Evolutionary conservation across 2,329 filamentous ascomycete species (phyloP).

Genomic region (Aspergillus melleus): DNA sequence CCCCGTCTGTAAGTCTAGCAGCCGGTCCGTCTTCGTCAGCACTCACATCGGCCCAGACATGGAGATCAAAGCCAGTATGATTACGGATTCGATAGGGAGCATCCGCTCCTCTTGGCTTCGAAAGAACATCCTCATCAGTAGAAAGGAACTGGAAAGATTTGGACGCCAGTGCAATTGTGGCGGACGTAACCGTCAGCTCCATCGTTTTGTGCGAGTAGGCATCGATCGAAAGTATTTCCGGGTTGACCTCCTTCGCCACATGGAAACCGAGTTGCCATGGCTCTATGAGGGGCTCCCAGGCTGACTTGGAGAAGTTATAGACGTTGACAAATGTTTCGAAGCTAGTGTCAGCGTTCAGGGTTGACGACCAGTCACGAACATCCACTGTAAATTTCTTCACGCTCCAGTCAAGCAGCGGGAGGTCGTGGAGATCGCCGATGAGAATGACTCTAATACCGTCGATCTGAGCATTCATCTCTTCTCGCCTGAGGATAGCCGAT

Average conservation of each 20-base stretch:
- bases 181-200: constrained; percentile 88
- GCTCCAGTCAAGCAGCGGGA: constrained; percentile 91
- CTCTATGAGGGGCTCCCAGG: constrained; percentile 94
- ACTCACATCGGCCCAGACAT: constrained; percentile 75
- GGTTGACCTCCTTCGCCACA: constrained; percentile 73
- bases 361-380: constrained; percentile 87
- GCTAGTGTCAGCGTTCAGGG: constrained; percentile 81
- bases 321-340: constrained; percentile 94
- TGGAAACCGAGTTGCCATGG: constrained; percentile 96
- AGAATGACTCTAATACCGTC: constrained; percentile 89
- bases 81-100: constrained; percentile 93
- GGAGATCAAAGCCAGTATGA: constrained; percentile 88
- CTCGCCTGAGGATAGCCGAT: constrained; percentile 62
- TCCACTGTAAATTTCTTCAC: constrained; percentile 85
- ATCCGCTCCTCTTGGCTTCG: constrained; percentile 87
- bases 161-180: constrained; percentile 87
- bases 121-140: constrained; percentile 84
- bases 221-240: constrained; percentile 77
- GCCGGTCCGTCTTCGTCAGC: constrained; percentile 67
- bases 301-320: constrained; percentile 98
- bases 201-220: constrained; percentile 85
- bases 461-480: constrained; percentile 82
- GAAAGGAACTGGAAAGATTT: constrained; percentile 91
- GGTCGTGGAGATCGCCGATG: constrained; percentile 92
- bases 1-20: constrained; percentile 78